Conservation (phyloP, 2,329 filamentous ascomycete genomes). For the Tolypocladium pustulatum region DNA sequence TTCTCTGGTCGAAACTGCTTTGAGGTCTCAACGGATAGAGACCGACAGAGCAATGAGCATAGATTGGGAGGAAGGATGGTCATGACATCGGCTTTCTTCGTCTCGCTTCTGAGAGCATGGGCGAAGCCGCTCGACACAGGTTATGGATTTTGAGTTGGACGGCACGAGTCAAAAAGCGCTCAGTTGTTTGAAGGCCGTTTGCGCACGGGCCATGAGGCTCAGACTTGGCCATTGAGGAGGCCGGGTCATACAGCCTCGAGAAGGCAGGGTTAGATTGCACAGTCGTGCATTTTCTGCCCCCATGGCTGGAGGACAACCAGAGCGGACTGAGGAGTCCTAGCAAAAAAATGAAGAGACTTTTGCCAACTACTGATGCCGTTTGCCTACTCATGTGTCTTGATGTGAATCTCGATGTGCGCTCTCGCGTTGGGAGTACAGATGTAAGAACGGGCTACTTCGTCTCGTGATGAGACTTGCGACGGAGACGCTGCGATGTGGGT, state of each 20-base stretch:
- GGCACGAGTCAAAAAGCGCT: slow-evolving; percentile 17
- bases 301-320: slow-evolving; percentile 19
- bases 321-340: slow-evolving; percentile 31
- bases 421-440: neutral
- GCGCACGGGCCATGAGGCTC: slow-evolving; percentile 5
- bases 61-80: slow-evolving; percentile 20
- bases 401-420: neutral
- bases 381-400: neutral
- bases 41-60: slow-evolving; percentile 22
- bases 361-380: neutral
- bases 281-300: slow-evolving; percentile 6
- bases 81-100: slow-evolving; percentile 23
- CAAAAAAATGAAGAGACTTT: slow-evolving; percentile 20
- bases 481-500: too few species aligned
- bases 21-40: slow-evolving; percentile 19
- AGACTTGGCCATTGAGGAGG: slow-evolving; percentile 20
- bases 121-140: slow-evolving; percentile 26
- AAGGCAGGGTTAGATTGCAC: slow-evolving; percentile 4
- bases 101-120: slow-evolving; percentile 24
- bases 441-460: too few species aligned
- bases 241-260: slow-evolving; percentile 3
- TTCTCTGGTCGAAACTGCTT: slow-evolving; percentile 37
- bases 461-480: too few species aligned
- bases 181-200: slow-evolving; percentile 10
- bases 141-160: slow-evolving; percentile 25